Percentiles rank a stretch among this genome's conserved stretches.
Evolutionary conservation across 2,329 filamentous ascomycete species (phyloP).

Genomic region (Penicillium sclerotigenum): DNA sequence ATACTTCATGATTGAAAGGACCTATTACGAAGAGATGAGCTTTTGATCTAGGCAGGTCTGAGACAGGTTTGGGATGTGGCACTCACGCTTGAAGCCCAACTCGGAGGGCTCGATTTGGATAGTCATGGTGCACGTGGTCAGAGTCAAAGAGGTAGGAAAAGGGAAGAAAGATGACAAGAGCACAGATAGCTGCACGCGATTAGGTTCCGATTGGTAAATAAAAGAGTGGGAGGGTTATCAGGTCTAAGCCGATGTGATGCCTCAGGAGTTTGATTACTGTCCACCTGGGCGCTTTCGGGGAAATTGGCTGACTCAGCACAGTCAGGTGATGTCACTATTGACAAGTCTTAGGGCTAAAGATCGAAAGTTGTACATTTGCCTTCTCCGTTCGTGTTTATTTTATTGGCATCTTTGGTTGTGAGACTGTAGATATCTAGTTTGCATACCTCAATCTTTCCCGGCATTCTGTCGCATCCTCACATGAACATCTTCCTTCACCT

Average conservation of each 20-base stretch:
- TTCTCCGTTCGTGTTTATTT: neutral
- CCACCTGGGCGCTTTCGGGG: slow-evolving; percentile 13
- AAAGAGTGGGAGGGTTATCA: slow-evolving; percentile 14
- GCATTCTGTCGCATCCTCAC: neutral
- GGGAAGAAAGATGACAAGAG: neutral
- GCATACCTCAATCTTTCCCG: neutral
- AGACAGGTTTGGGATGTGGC: slow-evolving; percentile 7
- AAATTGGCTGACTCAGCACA: slow-evolving; percentile 17
- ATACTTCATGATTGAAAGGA: slow-evolving; percentile 63
- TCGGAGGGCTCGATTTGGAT: slow-evolving; percentile 89
- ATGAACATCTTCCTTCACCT: neutral
- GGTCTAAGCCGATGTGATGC: slow-evolving; percentile 17
- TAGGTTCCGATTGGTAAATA: slow-evolving; percentile 7
- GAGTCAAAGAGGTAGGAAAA: neutral
- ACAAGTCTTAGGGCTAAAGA: neutral
- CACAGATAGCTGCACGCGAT: slow-evolving; percentile 4
- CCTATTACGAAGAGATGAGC: slow-evolving; percentile 43
- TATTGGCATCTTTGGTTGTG: neutral
- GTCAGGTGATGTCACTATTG: slow-evolving; percentile 36
- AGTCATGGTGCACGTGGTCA: slow-evolving; percentile 64
- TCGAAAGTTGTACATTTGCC: neutral
- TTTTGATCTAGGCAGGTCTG: neutral
- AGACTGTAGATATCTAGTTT: neutral
- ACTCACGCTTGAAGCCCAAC: slow-evolving; percentile 83
- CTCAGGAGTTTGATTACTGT: slow-evolving; percentile 24